Evolutionary conservation across 2,329 filamentous ascomycete species (phyloP), one percentile per base, ranked within the genome.

Genomic region (Paecilomyces variotii): DNA sequence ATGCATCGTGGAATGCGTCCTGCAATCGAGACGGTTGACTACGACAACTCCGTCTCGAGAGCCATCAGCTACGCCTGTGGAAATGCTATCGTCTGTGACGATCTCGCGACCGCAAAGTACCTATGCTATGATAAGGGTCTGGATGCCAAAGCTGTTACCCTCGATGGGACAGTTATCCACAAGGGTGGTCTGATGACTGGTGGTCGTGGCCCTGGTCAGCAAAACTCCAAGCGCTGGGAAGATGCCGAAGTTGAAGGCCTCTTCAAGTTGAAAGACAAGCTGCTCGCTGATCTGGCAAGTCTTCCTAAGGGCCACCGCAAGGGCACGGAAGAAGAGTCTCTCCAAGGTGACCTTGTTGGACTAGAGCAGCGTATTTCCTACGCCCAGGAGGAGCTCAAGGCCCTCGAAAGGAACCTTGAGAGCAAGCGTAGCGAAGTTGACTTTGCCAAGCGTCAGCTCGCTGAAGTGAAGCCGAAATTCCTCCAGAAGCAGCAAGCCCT

Each of bases 161-260:
- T 97, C 11, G 92, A 97, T 69, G 94, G 94, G n/a, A 93, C 88
- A 57, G 88, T 99, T 61, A 97, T 99, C 63, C 91, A 96, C 78
- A 97, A 97, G 72, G 91, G 90, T 53, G 94, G 94, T 69, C 82
- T 95, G 56, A 97, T 99, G 88, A 97, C 94, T 54, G 94, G 94
- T 80, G 94, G 94, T 64, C 88, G 91, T 61, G 88, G 91, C 30
- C 87, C 86, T 0, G 85, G 86, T 53, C 90, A 89, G 71, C 86
- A 87, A 57, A 84, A 84, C 60, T 89, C 91, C 63, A 87, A 91
- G 59, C 84, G 89, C 56, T 97, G 95, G 76, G 92, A 96, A 67
- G 92, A 97, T 66, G 85, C 88, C 6, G 91, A 97, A 65, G 85
- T 97, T 30, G 90, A 96, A 63, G 90, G 90, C 60, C 80, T 97